phyloP scores from a whole-genome alignment of 306 rosid species.

The Pyrus betulifolia region DNA sequence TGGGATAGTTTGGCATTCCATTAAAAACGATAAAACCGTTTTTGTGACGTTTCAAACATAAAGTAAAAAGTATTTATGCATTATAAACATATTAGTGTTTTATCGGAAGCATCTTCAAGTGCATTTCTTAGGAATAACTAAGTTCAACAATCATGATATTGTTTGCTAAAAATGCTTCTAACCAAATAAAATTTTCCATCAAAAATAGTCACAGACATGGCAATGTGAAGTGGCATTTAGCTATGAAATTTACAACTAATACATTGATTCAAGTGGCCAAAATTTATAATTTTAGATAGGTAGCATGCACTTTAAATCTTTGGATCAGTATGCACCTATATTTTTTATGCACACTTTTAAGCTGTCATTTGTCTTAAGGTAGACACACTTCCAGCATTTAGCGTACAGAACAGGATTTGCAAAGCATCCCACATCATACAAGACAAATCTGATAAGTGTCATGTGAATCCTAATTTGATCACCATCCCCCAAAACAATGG shows the following conservation, averaged over 20 bases:
- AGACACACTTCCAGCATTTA: not conserved
- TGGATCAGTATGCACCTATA: not conserved
- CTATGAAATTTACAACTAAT: not conserved
- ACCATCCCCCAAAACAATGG: not conserved
- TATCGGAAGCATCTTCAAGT: too few species aligned
- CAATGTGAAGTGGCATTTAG: not conserved
- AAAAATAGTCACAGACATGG: not conserved
- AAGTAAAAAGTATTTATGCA: too few species aligned
- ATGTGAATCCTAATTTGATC: not conserved
- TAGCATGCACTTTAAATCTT: not conserved
- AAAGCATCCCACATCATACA: not conserved
- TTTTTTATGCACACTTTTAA: not conserved
- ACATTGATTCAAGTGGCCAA: not conserved
- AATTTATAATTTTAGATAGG: not conserved
- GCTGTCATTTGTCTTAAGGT: not conserved
- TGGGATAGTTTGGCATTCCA: too few species aligned
- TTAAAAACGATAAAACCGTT: too few species aligned
- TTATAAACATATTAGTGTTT: too few species aligned
- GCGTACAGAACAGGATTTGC: not conserved
- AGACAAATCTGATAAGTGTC: not conserved
- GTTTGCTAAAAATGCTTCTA: too few species aligned
- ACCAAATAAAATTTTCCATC: too few species aligned
- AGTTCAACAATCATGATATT: too few species aligned
- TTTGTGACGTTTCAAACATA: too few species aligned
- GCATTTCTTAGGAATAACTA: too few species aligned